phyloP scores from a whole-genome alignment of 768 basidiomycete species.

The Coprinopsis strossmayeri region DNA sequence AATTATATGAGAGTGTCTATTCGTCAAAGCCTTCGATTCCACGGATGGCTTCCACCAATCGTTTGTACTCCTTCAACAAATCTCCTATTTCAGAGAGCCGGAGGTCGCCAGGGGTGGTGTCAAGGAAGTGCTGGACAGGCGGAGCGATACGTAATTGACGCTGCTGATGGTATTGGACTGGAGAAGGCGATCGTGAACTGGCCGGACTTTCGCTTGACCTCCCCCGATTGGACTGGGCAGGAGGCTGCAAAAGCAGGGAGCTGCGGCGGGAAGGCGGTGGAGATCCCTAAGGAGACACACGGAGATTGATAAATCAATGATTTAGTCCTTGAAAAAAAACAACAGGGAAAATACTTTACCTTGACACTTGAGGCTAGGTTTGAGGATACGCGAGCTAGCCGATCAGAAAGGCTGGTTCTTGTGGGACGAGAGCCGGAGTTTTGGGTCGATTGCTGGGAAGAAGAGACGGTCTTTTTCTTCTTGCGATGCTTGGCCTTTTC shows the following conservation, averaged over 20 bases:
- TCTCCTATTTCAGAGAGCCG: slow-evolving; percentile 74
- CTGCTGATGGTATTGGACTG: neutral
- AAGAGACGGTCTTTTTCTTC: slow-evolving; percentile 11
- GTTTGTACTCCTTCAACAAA: slow-evolving; percentile 75
- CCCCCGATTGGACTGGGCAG: slow-evolving; percentile 6
- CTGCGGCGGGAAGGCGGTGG: too few species aligned
- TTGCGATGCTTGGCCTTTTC: slow-evolving; percentile 23
- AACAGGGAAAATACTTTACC: slow-evolving; percentile 18
- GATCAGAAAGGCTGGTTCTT: slow-evolving; percentile 73
- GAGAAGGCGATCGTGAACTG: slow-evolving; percentile 10
- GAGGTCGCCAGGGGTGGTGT: slow-evolving; percentile 71
- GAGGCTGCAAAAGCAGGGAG: slow-evolving; percentile 30
- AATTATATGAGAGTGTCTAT: too few species aligned
- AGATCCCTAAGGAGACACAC: too few species aligned
- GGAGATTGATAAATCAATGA: neutral
- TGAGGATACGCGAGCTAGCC: slow-evolving; percentile 68
- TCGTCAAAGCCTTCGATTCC: slow-evolving; percentile 52
- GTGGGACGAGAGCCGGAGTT: slow-evolving; percentile 11
- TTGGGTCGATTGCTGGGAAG: too few species aligned
- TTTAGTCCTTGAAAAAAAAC: neutral
- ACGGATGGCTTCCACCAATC: slow-evolving; percentile 65
- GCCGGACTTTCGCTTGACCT: neutral
- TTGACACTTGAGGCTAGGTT: slow-evolving; percentile 42
- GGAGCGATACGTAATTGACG: slow-evolving; percentile 41
- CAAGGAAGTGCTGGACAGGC: slow-evolving; percentile 65